Conservation (phyloP, 306 rosid species). For the Lablab purpureus region DNA sequence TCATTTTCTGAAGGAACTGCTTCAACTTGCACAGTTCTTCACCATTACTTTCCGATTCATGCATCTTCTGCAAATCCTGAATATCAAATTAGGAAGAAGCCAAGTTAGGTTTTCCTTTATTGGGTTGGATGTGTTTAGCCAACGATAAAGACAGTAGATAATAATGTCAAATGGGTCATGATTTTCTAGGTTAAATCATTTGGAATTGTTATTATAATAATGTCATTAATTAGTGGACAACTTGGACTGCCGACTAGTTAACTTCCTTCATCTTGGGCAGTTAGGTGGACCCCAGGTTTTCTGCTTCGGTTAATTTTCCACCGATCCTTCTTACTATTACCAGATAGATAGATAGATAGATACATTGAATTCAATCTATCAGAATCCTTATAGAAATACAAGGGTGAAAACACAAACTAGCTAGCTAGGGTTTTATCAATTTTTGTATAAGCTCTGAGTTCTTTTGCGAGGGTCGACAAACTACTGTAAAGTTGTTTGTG, state of each 20-base stretch:
- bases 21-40: conserved; percentile 36
- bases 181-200: conserved; percentile 20
- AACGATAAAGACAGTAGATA: conserved; percentile 25
- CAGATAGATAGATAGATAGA: no score
- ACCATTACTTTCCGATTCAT: conserved; percentile 42
- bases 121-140: conserved; percentile 13
- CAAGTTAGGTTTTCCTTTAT: conserved; percentile 25
- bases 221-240: conserved; percentile 37
- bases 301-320: conserved; percentile 10
- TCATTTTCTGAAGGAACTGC: background rate
- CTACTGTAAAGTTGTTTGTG: background rate
- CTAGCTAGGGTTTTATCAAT: background rate
- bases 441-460: background rate
- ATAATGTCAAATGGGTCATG: conserved; percentile 38
- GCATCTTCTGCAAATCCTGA: conserved; percentile 34
- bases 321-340: background rate
- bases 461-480: background rate
- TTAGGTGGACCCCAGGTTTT: conserved; percentile 33
- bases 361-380: conserved; percentile 19
- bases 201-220: background rate
- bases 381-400: background rate
- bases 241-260: conserved; percentile 51
- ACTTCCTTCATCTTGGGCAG: conserved; percentile 45
- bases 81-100: background rate
- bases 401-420: background rate